phyloP scores from a whole-genome alignment of 108 stramenopile species.

The Nannochloropsis salina region DNA sequence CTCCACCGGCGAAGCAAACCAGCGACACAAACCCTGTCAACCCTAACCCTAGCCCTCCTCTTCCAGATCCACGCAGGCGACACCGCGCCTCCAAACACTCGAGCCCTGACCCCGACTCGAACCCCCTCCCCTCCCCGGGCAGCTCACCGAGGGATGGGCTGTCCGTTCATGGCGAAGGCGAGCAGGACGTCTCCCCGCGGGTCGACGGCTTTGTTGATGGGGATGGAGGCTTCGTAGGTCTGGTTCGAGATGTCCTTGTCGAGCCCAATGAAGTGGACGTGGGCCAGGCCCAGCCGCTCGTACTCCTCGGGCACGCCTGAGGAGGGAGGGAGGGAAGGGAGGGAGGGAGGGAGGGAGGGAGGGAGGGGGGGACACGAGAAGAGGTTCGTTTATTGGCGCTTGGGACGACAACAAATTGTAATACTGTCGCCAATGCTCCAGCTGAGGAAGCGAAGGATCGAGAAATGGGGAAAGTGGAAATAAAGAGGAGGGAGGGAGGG shows the following conservation, averaged over 20 bases:
- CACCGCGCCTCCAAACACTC: no score
- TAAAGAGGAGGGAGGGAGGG: background rate
- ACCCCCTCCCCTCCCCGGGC: no score
- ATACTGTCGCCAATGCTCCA: no score
- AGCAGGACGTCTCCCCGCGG: conserved; percentile 83
- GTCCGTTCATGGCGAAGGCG: conserved; percentile 93
- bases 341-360: conserved; percentile 15
- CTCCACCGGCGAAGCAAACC: no score
- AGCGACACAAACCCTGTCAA: no score
- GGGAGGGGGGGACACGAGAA: background rate
- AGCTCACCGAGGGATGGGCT: conserved; percentile 36
- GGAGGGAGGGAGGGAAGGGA: background rate
- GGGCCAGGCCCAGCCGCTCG: conserved; percentile 58
- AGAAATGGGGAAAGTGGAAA: background rate
- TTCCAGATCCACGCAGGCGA: no score
- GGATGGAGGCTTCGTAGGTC: conserved; percentile 63
- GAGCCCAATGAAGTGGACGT: conserved; percentile 49
- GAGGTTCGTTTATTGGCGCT: no score
- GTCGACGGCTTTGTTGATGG: conserved; percentile 70
- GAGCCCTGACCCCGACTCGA: no score
- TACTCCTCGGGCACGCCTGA: conserved; percentile 31
- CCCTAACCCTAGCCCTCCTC: no score
- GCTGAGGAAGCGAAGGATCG: background rate
- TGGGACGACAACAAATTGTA: no score
- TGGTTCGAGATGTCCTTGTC: conserved; percentile 40